phyloP scores from a whole-genome alignment of 495 filamentous ascomycete species.

The Hyaloscypha bicolor region DNA sequence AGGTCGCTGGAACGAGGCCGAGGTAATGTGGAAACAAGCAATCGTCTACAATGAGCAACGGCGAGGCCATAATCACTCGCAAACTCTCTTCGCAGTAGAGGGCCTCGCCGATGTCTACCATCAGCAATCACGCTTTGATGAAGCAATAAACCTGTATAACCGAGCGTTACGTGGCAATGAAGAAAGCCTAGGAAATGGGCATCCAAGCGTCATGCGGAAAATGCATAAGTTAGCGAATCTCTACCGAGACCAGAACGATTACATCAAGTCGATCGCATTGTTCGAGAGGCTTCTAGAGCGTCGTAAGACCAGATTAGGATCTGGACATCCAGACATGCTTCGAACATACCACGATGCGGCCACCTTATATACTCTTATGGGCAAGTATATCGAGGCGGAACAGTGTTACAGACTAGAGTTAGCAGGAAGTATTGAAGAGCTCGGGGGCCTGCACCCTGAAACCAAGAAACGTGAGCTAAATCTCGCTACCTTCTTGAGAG shows the following conservation, averaged over 20 bases:
- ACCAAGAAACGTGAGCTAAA: too few relatives aligned
- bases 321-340: not conserved
- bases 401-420: not conserved
- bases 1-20: slow-evolving; percentile 36
- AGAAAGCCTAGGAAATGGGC: not conserved
- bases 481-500: too few relatives aligned
- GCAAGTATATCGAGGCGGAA: not conserved
- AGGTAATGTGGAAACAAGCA: slow-evolving; percentile 34
- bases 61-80: slow-evolving; percentile 38
- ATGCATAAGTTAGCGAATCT: not conserved
- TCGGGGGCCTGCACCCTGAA: too few relatives aligned
- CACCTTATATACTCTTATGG: not conserved
- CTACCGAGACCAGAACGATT: not conserved
- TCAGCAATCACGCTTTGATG: not conserved
- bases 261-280: not conserved
- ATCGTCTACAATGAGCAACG: slow-evolving; percentile 25
- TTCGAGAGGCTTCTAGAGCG: not conserved
- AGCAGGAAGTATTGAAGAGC: not conserved
- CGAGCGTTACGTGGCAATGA: not conserved
- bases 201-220: not conserved
- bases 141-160: not conserved
- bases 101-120: not conserved
- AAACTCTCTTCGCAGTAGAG: slow-evolving; percentile 31
- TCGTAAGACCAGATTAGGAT: not conserved
- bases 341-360: not conserved